A percentile compares a stretch with the other conserved stretches of the same genome.
Evolutionary conservation across 805 yeast genomes (phyloP).

Genomic region (Blastobotrys attinorum): DNA sequence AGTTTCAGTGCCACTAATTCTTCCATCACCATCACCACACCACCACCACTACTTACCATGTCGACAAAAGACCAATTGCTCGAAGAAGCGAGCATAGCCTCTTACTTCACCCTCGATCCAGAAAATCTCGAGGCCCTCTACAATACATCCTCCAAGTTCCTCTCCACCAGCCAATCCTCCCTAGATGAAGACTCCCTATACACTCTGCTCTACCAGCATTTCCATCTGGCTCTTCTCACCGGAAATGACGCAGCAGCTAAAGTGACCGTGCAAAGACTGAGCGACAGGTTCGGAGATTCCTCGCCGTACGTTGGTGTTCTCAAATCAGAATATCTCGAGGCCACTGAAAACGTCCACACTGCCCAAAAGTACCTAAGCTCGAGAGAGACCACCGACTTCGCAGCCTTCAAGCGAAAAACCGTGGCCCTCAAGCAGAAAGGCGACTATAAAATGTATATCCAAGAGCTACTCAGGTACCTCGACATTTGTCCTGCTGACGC

Average conservation of each 20-base stretch:
- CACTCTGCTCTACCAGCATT: constrained; percentile 61
- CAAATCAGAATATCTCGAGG: constrained; percentile 49
- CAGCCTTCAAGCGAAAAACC: constrained; percentile 27
- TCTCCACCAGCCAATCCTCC: constrained; percentile 29
- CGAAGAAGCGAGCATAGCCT: constrained; percentile 40
- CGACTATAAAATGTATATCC: constrained; percentile 39
- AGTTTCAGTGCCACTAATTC: too few relatives aligned
- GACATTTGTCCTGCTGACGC: constrained; percentile 67
- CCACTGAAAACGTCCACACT: constrained; percentile 36
- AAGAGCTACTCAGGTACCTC: constrained; percentile 45
- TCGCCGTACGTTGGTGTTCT: constrained; percentile 52
- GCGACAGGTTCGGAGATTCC: constrained; percentile 55
- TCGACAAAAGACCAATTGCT: constrained; percentile 39
- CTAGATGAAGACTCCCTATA: constrained; percentile 37
- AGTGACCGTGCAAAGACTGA: constrained; percentile 49
- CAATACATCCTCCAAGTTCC: constrained; percentile 33
- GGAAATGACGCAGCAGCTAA: constrained; percentile 67
- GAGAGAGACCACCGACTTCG: constrained; percentile 25
- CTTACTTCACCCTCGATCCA: constrained; percentile 45
- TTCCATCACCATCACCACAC: background rate
- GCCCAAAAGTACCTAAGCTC: constrained; percentile 33
- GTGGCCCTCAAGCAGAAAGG: constrained; percentile 23
- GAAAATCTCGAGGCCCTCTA: constrained; percentile 36
- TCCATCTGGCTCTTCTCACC: constrained; percentile 54
- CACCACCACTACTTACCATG: background rate